Conservation (phyloP, 345 rosid species). For the Citrus australasica region DNA sequence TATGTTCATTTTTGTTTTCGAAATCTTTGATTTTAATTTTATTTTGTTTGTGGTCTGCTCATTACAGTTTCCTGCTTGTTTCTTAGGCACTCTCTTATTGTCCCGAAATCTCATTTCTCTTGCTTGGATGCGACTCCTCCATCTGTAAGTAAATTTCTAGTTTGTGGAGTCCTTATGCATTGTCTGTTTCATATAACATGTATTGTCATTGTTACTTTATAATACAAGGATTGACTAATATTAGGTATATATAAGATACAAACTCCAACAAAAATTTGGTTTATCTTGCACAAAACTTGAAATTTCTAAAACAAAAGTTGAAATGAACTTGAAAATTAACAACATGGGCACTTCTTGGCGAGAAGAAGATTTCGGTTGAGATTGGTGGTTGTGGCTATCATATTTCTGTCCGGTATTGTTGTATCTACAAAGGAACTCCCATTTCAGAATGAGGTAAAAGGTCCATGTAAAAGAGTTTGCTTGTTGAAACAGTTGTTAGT, state of each 20-base stretch:
- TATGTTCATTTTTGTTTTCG: not conserved
- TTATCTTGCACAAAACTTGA: not conserved
- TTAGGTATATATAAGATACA: no score
- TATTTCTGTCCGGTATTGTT: not conserved
- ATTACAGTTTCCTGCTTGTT: constrained; percentile 4
- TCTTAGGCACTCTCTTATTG: constrained; percentile 87
- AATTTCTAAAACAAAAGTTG: not conserved
- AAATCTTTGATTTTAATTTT: not conserved
- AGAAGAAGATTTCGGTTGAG: not conserved
- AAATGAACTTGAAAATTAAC: not conserved
- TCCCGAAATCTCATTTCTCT: constrained; percentile 81
- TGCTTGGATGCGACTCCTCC: constrained; percentile 84
- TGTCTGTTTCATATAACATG: not conserved
- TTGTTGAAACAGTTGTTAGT: not conserved
- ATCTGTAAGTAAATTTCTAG: constrained; percentile 56
- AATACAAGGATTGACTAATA: no score
- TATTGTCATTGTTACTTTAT: not conserved
- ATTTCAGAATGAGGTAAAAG: not conserved
- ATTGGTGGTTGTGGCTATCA: not conserved
- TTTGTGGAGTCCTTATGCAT: not conserved
- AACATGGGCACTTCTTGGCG: not conserved
- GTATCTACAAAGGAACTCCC: not conserved
- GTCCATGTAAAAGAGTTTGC: not conserved
- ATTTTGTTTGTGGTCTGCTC: not conserved
- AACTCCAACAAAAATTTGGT: no score